These are phyloP conservation scores for Metschnikowia anglica DNA, from an alignment of 805 yeast genomes.

Conservation along the genomic window DNA sequence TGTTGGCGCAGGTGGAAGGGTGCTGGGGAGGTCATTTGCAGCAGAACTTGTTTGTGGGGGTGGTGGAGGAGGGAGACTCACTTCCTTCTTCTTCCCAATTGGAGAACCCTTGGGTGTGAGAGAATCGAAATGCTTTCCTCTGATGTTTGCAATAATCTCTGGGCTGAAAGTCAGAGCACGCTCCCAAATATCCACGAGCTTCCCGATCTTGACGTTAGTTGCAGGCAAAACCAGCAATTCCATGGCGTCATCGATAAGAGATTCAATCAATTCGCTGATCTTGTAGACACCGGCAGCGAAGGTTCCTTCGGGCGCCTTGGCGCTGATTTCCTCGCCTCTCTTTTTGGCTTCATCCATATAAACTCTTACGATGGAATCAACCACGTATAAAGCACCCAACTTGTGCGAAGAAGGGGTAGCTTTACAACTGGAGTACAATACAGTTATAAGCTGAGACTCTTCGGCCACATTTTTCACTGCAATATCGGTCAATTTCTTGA, in stretches of 20 bases:
- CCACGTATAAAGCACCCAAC: conserved; percentile 85
- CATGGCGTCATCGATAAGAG: conserved; percentile 61
- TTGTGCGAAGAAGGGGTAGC: conserved; percentile 77
- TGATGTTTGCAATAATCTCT: conserved; percentile 52
- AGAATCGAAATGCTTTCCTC: conserved; percentile 58
- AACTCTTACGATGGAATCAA: conserved; percentile 89
- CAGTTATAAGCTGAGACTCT: conserved; percentile 56
- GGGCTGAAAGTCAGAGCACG: conserved; percentile 74
- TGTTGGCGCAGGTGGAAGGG: conserved; percentile 18
- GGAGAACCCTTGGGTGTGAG: conserved; percentile 70
- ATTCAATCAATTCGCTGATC: conserved; percentile 62
- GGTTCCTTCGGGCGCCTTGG: conserved; percentile 63
- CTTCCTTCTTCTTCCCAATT: conserved; percentile 32
- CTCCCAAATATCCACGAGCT: conserved; percentile 90
- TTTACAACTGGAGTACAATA: conserved; percentile 65
- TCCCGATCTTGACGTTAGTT: conserved; percentile 68
- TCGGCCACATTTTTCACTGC: conserved; percentile 66
- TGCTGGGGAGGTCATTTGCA: conserved; percentile 9
- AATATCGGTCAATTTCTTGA: conserved; percentile 75
- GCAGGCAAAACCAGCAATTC: conserved; percentile 52
- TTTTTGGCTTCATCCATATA: conserved; percentile 73
- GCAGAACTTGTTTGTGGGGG: neutral
- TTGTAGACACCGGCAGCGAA: conserved; percentile 70
- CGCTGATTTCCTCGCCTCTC: conserved; percentile 45
- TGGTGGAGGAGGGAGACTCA: neutral